Evolutionary conservation across 805 yeast genomes (phyloP), one percentile per base, ranked within the genome.

Genomic region (Cyberlindnera misumaiensis): DNA sequence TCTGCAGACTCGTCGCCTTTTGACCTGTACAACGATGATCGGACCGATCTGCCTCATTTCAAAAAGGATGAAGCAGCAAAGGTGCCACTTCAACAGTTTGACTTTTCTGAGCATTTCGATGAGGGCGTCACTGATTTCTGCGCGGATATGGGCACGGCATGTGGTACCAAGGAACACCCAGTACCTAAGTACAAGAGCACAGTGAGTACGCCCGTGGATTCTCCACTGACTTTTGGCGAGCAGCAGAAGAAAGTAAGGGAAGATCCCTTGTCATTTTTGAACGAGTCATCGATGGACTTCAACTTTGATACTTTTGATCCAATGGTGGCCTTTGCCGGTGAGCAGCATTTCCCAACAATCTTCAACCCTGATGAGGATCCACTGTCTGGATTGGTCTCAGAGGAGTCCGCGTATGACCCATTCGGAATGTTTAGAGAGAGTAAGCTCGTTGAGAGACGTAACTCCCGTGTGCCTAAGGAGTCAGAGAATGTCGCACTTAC

Each of bases 111-210:
- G 12, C 60, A 68, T 40, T 83, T 77, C 55, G 83, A 79, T 52
- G 90, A 84, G 54, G 78, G 80, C 47, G 78, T 80, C 39, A 72
- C 74, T 42, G 76, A 75, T 22, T 90, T 90, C 56, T 90, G 97
- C 55, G 73, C 73, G 18, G 75, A 79, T 49, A 69, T 90, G 54
- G 73, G 75, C 44, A 72, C 77, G 57, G 97, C 88, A 1, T 89
- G 97, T 61, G 97, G 96, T 13, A 79, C 80, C 6, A 78, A 68
- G 50, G 70, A 70, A 12, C 62, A 73, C 46, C 95, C 93, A 4
- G 56, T 80, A 4, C 94, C 96, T 3, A 59, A 63, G 50, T 38
- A 51, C 11, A 43, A 40, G 41, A 30, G 52, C 15, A 32, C 44
- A 13, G 35, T 41, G 3, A 12, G 32, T 5, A 26, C 42, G 32